phyloP scores from a whole-genome alignment of 2,329 filamentous ascomycete genomes.

The Neonectria hederae region DNA sequence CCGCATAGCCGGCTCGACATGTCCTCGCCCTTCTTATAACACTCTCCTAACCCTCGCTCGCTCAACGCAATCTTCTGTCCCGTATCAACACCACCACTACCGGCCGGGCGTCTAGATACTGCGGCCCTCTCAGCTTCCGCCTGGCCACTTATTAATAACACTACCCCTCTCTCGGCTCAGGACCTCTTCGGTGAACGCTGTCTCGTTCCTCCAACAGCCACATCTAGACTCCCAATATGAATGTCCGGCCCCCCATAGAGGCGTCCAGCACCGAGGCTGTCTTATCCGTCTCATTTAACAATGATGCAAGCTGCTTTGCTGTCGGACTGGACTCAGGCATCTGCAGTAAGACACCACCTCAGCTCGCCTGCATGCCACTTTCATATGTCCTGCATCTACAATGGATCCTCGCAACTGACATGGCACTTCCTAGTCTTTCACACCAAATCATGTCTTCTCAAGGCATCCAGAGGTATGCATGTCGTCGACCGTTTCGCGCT shows the following conservation, averaged over 20 bases:
- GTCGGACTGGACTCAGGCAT: slow-evolving; percentile 89
- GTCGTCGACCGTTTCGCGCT: not conserved
- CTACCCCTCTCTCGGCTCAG: slow-evolving; percentile 15
- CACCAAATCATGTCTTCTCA: slow-evolving; percentile 75
- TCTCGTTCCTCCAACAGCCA: slow-evolving; percentile 20
- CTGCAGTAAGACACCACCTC: slow-evolving; percentile 67
- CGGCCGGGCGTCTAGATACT: slow-evolving; percentile 16
- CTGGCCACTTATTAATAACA: slow-evolving; percentile 15
- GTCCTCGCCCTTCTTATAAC: slow-evolving; percentile 4
- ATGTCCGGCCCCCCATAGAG: slow-evolving; percentile 88
- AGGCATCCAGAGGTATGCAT: slow-evolving; percentile 60
- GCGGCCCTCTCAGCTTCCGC: slow-evolving; percentile 17
- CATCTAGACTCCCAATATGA: slow-evolving; percentile 66
- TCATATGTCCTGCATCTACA: slow-evolving; percentile 7
- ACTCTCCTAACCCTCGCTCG: not conserved
- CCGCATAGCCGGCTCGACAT: not conserved
- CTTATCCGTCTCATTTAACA: slow-evolving; percentile 86
- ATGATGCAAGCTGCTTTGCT: slow-evolving; percentile 84
- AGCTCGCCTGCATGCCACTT: slow-evolving; percentile 4
- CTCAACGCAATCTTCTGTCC: not conserved
- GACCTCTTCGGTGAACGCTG: slow-evolving; percentile 8
- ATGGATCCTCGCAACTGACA: slow-evolving; percentile 25
- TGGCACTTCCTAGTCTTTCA: slow-evolving; percentile 68
- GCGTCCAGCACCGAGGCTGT: slow-evolving; percentile 77
- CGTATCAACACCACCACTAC: not conserved